Evolutionary conservation across 2,329 filamentous ascomycete genomes (phyloP), one percentile per base, ranked within the genome.

Genomic region (Cryphonectria japonica): DNA sequence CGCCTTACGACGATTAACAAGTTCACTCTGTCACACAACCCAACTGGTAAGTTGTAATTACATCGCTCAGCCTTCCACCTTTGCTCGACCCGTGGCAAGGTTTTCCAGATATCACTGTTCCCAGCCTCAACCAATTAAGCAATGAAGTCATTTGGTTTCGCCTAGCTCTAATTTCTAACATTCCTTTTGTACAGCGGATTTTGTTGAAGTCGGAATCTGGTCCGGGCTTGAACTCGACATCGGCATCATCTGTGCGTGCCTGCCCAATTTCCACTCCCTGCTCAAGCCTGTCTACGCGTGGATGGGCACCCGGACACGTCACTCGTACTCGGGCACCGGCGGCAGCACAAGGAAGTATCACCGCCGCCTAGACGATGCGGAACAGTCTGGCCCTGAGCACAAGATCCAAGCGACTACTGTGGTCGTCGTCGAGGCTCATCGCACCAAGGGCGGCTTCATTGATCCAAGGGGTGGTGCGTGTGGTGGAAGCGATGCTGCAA

Each of bases 211-310:
- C n/a, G 60, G 67, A 26, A 69, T 39, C 16, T 65, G 60, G 67
- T 69, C 67, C 19, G 67, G 67, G 6, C 46, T 69, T 14, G 67
- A 69, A 29, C 61, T 69, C 26, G 52, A 69, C 37, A 37, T 69
- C 22, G 67, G 67, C 67, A 69, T 69, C 41, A 69, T 69, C 34
- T 69, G 67, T 52, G 67, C 67, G 14, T 69, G 67, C 60, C 67
- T 69, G 14, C 67, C 67, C 1, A 69, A 69, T 65, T 69, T 69
- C 37, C 37, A 69, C 32, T 34, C 67, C 19, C 46, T 69, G 2
- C 60, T 69, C 3, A 69, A 69, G 41, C 67, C 67, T 8, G 46
- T 69, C 11, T 64, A 69, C 26, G 43, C 67, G 16, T 65, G 67
- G 67, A 65, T 69, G 67, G 67, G 67, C 13, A 41, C 32, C 14